phyloP scores from a whole-genome alignment of 441 rosid genomes.

The Gossypium schwendimanii region DNA sequence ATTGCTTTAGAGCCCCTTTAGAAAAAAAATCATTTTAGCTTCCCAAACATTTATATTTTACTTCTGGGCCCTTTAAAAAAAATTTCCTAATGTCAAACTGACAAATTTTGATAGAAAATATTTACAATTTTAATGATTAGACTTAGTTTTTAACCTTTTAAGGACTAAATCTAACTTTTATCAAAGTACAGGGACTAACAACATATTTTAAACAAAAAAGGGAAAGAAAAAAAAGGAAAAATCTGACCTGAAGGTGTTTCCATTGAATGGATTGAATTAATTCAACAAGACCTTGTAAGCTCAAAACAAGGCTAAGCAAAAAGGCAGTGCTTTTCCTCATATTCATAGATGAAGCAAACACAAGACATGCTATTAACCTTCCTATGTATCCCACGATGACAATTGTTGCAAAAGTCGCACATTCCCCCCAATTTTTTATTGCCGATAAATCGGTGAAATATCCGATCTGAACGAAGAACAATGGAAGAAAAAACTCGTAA shows the following conservation, averaged over 20 bases:
- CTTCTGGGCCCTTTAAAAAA: too few species aligned
- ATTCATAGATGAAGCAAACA: neutral
- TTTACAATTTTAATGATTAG: too few species aligned
- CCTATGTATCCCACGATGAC: neutral
- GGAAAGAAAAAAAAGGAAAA: too few species aligned
- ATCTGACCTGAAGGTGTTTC: neutral
- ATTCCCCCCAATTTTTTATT: neutral
- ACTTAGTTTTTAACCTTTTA: too few species aligned
- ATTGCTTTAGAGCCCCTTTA: too few species aligned
- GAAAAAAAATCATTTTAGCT: too few species aligned
- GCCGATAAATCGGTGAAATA: neutral
- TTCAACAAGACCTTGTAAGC: neutral
- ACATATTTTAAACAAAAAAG: too few species aligned
- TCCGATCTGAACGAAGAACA: neutral
- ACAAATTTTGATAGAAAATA: too few species aligned
- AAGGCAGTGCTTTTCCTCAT: neutral
- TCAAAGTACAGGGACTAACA: too few species aligned
- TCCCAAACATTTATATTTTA: too few species aligned
- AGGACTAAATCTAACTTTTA: too few species aligned
- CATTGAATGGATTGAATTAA: neutral
- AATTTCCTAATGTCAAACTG: too few species aligned
- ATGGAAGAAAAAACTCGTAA: neutral
- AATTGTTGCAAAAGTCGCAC: neutral
- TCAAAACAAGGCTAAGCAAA: conserved; percentile 4
- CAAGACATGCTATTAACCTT: neutral